Evolutionary conservation across 768 basidiomycete genomes (phyloP).

Genomic region (Fomitopsis pulvina): DNA sequence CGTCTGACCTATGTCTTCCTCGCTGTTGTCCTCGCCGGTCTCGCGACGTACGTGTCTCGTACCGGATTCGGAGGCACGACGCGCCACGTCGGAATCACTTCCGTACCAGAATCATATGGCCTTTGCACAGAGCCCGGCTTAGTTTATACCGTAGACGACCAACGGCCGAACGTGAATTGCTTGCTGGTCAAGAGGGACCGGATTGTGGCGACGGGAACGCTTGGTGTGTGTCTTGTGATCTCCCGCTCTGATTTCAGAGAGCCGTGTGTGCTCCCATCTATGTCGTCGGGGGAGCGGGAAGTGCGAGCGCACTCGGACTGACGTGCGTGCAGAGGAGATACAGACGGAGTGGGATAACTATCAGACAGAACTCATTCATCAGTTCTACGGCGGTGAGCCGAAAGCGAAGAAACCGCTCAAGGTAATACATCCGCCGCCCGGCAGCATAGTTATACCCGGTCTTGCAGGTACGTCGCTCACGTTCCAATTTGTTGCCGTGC

Average conservation of each 20-base stretch:
- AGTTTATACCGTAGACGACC: conserved; percentile 67
- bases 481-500: too few species aligned
- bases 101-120: conserved; percentile 36
- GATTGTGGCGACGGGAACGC: conserved; percentile 42
- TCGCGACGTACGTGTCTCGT: conserved; percentile 7
- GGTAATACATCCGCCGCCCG: conserved; percentile 16
- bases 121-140: conserved; percentile 46
- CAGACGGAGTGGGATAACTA: conserved; percentile 20
- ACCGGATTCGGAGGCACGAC: not conserved
- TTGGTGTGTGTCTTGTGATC: conserved; percentile 31
- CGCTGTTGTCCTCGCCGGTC: conserved; percentile 11
- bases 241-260: not conserved
- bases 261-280: not conserved
- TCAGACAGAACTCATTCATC: conserved; percentile 19
- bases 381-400: conserved; percentile 22
- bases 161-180: conserved; percentile 49
- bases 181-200: conserved; percentile 44
- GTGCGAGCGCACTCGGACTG: not conserved
- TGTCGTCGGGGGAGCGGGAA: not conserved
- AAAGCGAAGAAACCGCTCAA: conserved; percentile 21
- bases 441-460: conserved; percentile 61
- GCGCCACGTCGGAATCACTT: not conserved
- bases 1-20: conserved; percentile 11
- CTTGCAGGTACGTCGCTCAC: conserved; percentile 44
- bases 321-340: conserved; percentile 12